Evolutionary conservation across 108 stramenopile species (phyloP).

Genomic region (Conticribra guillardii): DNA sequence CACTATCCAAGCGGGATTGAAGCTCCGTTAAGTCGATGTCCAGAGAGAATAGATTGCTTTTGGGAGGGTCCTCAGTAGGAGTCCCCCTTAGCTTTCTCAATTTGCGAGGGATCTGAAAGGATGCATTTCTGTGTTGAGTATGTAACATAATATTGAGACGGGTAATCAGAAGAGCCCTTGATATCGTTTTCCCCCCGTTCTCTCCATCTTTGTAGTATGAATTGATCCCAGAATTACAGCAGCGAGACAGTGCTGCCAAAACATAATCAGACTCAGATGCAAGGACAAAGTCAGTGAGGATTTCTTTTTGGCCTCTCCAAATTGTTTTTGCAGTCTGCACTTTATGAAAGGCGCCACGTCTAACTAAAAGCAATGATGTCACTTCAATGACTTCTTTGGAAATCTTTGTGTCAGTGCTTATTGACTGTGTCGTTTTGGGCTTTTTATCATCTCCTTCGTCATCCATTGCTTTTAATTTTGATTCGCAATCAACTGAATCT

Average conservation of each 20-base stretch:
- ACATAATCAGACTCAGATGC: constrained; percentile 65
- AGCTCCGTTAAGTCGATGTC: constrained; percentile 43
- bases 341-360: constrained; percentile 72
- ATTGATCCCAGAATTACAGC: constrained; percentile 32
- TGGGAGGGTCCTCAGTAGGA: constrained; percentile 23
- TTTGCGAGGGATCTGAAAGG: constrained; percentile 79
- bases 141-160: constrained; percentile 75
- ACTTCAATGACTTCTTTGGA: constrained; percentile 79
- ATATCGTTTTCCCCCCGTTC: constrained; percentile 80
- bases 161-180: constrained; percentile 72
- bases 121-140: constrained; percentile 67
- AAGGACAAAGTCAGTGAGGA: constrained; percentile 71
- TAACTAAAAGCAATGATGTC: constrained; percentile 67
- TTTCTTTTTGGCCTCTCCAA: constrained; percentile 85
- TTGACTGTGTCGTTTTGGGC: constrained; percentile 32
- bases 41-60: constrained; percentile 20
- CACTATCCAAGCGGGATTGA: constrained; percentile 15
- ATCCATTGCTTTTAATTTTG: constrained; percentile 19
- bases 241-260: constrained; percentile 49
- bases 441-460: constrained; percentile 27
- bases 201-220: constrained; percentile 85
- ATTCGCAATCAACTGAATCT: constrained; percentile 59
- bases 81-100: constrained; percentile 49
- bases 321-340: constrained; percentile 68
- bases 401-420: constrained; percentile 77